Evolutionary conservation across 2,329 filamentous ascomycete genomes (phyloP).

Genomic region (Fonsecaea monophora): DNA sequence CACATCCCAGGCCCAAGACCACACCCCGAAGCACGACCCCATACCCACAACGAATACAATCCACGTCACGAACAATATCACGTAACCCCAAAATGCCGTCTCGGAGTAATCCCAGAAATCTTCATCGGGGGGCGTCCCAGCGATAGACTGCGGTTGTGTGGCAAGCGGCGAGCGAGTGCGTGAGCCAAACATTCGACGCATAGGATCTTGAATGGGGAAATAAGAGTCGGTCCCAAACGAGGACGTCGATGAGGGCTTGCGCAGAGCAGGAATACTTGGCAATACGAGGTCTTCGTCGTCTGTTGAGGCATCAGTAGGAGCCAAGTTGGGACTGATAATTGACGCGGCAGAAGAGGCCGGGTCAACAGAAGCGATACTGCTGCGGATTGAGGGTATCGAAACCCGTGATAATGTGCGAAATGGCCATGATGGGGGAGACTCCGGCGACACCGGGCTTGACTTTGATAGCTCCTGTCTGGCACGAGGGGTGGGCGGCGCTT

Average conservation of each 20-base stretch:
- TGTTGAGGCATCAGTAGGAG: slow-evolving; percentile 74
- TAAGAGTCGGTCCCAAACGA: slow-evolving; percentile 66
- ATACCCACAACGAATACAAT: slow-evolving; percentile 94
- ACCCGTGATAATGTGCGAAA: slow-evolving; percentile 38
- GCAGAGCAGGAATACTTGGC: slow-evolving; percentile 50
- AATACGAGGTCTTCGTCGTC: slow-evolving; percentile 80
- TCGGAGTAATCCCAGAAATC: slow-evolving; percentile 88
- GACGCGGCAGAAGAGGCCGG: slow-evolving; percentile 44
- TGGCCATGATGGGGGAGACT: slow-evolving; percentile 40
- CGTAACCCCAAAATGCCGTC: slow-evolving; percentile 98
- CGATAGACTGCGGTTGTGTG: slow-evolving; percentile 47
- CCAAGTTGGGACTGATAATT: slow-evolving; percentile 62
- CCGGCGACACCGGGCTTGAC: slow-evolving; percentile 31
- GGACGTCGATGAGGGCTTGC: slow-evolving; percentile 43
- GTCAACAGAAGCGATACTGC: slow-evolving; percentile 46
- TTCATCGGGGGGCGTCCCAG: slow-evolving; percentile 35
- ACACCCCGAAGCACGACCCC: slow-evolving; percentile 91
- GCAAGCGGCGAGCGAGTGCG: slow-evolving; percentile 50
- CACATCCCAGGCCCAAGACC: slow-evolving; percentile 97
- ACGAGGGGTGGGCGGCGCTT: slow-evolving; percentile 33
- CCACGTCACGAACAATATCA: slow-evolving; percentile 90
- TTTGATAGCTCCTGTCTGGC: slow-evolving; percentile 29
- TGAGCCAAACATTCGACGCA: slow-evolving; percentile 40
- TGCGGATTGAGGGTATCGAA: slow-evolving; percentile 42
- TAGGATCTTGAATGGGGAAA: slow-evolving; percentile 56